Base-by-base conservation (phyloP, 2,329 filamentous ascomycete species). In the Myriosclerotinia duriaeana region DNA sequence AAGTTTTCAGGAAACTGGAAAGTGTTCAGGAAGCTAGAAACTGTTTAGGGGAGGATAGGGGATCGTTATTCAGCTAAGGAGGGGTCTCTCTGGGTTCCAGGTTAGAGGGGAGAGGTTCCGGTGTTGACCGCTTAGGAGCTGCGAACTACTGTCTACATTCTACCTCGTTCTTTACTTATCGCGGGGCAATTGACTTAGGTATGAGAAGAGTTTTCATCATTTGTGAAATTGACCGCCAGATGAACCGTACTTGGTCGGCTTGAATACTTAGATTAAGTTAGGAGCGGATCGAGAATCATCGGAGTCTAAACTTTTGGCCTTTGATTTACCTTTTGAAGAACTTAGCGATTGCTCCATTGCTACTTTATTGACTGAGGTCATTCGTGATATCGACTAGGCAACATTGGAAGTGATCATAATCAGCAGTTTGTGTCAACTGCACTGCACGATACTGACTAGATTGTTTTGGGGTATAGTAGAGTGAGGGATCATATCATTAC, bases 141-240 rank as follows among this genome's bases (percentile, higher is more conserved):
- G 44, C 30, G 44, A 60, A 38, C 44, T 50, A 50, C 30, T 7
- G 44, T 60, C 5, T 60, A 36, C 42, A 26, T 50, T 38, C 50
- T 50, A 38, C 58, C 58, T 38, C 42, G 50, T 38, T 22, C 44
- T 60, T 60, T 60, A 50, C 58, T 60, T 60, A 48, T 38, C 30
- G 58, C 30, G 44, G 20, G 56, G 58, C 30, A 48, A 60, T 58
- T 14, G 20, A 48, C 42, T 60, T 48, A 26, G 55, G 40, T 60
- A n/a, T 22, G 56, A 17, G 44, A 59, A 59, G 48, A 36, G 11
- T n/a, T 44, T 59, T 36, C 26, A 60, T n/a, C 8, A 9, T n/a
- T 60, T 60, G 30, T 48, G 12, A 26, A 42, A 30, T 60, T 60
- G 56, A 60, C 58, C 58, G 44, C 44, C 44, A 60, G 20, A 60